phyloP scores from a whole-genome alignment of 345 rosid genomes.

The Rhodamnia argentea region DNA sequence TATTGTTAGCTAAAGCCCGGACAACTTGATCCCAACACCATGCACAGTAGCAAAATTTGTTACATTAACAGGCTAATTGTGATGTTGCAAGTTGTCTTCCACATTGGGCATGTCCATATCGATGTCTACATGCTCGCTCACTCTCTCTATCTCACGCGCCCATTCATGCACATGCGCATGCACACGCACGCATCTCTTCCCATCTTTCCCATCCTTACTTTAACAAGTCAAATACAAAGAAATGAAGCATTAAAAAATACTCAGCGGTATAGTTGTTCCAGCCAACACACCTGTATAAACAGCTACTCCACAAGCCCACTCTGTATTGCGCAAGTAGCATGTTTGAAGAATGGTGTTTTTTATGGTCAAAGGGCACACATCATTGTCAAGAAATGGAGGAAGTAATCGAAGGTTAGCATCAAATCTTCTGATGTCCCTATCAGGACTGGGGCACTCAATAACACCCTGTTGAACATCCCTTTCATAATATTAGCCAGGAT shows the following conservation, averaged over 20 bases:
- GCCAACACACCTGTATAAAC: slow-evolving; percentile 56
- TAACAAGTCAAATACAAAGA: neutral
- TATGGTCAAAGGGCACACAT: slow-evolving; percentile 84
- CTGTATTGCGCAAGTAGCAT: slow-evolving; percentile 93
- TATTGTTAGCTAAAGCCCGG: neutral
- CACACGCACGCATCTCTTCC: neutral
- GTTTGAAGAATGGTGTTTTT: slow-evolving; percentile 94
- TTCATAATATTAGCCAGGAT: neutral
- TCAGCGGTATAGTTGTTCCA: neutral
- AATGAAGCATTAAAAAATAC: neutral
- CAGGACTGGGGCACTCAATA: slow-evolving; percentile 90
- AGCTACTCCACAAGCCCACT: slow-evolving; percentile 99
- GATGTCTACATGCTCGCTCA: neutral
- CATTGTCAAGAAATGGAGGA: slow-evolving; percentile 96
- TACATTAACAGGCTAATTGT: neutral
- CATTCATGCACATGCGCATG: neutral
- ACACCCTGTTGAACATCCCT: slow-evolving; percentile 57
- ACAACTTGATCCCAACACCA: neutral
- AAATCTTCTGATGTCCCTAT: slow-evolving; percentile 94
- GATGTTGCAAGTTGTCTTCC: neutral
- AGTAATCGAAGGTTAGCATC: slow-evolving; percentile 93
- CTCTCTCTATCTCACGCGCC: neutral
- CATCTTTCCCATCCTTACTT: neutral
- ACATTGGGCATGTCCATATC: neutral
- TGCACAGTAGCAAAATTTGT: neutral